Evolutionary conservation across 1,284 basidiomycete species (phyloP), one percentile per base, ranked within the genome.

Genomic region (Malassezia arunalokei): DNA sequence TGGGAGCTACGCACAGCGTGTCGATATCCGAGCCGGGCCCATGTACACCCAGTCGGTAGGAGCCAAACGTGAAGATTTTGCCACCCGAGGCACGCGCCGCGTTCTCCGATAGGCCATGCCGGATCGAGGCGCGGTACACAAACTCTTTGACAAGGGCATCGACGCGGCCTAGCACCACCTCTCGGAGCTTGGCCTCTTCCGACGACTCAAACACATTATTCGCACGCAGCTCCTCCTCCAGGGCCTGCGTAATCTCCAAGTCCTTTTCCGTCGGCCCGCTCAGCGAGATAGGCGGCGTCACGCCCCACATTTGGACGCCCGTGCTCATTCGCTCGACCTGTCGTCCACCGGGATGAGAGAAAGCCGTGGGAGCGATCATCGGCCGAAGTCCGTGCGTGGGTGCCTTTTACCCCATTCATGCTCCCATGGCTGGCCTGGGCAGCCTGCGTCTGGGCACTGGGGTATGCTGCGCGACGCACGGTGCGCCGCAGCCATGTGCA

Each of bases 51-150:
- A 99, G 78, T 31, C 67, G 64, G 43, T 70, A 67, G 47, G 90
- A 94, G 35, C 94, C 92, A 73, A 95, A 99, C 3, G 94, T 96
- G 75, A 91, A 99, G 73, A 99, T 96, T 77, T 96, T 92, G 59
- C 92, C 94, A 53, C 92, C 94, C 5, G 91, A 86, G 49, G 84
- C 81, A 46, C 76, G 81, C 14, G 90, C 89, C 2, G 87, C 83
- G 42, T 84, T 77, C 68, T 95, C 89, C 20, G 89, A 90, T 57
- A 94, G 78, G 12, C 91, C 91, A 30, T 78, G 80, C 47, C 80
- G 76, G 60, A 91, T 76, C 15, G 86, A 85, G 2, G 91, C 84
- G 59, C 82, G 81, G 69, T 83, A 83, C 41, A 98, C 94, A 73
- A 98, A 99, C 71, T 87, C 84, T 77, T 90, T 89, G 58, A 96